A percentile compares a stretch with the other conserved stretches of the same genome.
These are phyloP conservation scores for Emergomyces pasteurianus DNA, from an alignment of 2,329 filamentous ascomycete species.

Conservation along the genomic window DNA sequence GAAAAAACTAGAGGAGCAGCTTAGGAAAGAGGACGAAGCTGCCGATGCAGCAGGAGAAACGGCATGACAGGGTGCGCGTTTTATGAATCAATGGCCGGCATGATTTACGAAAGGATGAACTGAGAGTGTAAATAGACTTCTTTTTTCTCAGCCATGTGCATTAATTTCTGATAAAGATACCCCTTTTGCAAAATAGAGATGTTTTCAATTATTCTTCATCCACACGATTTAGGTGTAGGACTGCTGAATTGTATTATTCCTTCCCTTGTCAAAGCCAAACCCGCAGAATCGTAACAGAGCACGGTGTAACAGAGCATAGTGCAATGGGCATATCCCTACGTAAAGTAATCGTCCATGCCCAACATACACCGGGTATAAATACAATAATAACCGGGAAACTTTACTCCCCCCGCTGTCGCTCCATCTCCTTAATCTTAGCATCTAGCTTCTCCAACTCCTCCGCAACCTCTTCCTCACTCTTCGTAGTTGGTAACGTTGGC, in stretches of 20 bases:
- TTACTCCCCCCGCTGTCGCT: not conserved
- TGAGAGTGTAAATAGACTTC: not conserved
- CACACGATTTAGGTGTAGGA: not conserved
- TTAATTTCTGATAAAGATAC: constrained; percentile 1
- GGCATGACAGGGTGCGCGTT: constrained; percentile 9
- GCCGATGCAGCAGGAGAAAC: constrained; percentile 22
- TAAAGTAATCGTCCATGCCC: not conserved
- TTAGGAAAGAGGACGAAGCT: constrained; percentile 37
- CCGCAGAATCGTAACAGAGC: not conserved
- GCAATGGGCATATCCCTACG: not conserved
- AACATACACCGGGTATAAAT: not conserved
- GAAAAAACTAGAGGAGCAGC: constrained; percentile 41
- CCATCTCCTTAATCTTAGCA: constrained; percentile 6
- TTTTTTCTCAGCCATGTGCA: not conserved
- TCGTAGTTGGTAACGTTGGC: constrained; percentile 19
- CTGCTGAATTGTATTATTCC: not conserved
- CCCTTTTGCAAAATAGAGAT: not conserved
- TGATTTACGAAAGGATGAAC: not conserved
- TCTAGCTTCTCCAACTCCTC: constrained; percentile 28
- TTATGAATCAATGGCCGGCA: not conserved
- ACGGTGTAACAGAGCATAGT: not conserved
- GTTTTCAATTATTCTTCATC: not conserved
- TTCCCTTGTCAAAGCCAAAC: not conserved
- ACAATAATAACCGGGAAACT: not conserved
- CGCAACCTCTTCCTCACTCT: constrained; percentile 23